Conservation (phyloP, 2,329 filamentous ascomycete genomes). For the Pleomassaria siparia region DNA sequence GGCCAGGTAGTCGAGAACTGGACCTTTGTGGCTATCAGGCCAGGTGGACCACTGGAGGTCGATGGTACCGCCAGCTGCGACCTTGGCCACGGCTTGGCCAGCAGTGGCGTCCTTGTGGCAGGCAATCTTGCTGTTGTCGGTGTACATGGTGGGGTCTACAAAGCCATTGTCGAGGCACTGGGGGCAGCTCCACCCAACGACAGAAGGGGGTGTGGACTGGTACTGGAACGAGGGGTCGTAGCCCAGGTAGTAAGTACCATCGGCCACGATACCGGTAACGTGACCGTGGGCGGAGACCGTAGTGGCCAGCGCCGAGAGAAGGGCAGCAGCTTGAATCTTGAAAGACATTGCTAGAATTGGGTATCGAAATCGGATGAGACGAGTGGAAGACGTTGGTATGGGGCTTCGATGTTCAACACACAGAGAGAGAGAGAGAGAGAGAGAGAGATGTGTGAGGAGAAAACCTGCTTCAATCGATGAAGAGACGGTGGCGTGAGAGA, state of each 20-base stretch:
- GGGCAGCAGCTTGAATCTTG: constrained; percentile 32
- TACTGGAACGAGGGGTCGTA: constrained; percentile 35
- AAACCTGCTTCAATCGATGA: constrained; percentile 34
- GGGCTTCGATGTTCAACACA: constrained; percentile 32
- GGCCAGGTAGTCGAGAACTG: constrained; percentile 41
- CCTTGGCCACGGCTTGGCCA: constrained; percentile 33
- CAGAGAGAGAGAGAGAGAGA: too few species aligned
- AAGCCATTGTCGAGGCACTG: constrained; percentile 43
- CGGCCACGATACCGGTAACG: constrained; percentile 30
- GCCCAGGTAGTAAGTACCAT: constrained; percentile 31
- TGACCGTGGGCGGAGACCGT: constrained; percentile 35
- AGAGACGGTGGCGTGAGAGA: constrained; percentile 14
- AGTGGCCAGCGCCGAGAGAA: constrained; percentile 18
- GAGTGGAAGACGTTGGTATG: constrained; percentile 11
- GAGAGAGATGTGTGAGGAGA: constrained; percentile 22
- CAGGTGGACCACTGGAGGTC: constrained; percentile 40
- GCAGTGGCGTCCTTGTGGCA: constrained; percentile 40
- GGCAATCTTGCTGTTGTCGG: constrained; percentile 27
- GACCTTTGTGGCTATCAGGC: constrained; percentile 63
- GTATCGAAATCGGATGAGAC: constrained; percentile 3
- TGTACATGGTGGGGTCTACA: constrained; percentile 30
- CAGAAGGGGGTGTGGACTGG: constrained; percentile 31
- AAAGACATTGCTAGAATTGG: constrained; percentile 27
- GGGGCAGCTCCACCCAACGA: constrained; percentile 44
- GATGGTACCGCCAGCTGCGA: constrained; percentile 36